Evolutionary conservation across 2,329 filamentous ascomycete species (phyloP).

Genomic region (Sclerotinia borealis): DNA sequence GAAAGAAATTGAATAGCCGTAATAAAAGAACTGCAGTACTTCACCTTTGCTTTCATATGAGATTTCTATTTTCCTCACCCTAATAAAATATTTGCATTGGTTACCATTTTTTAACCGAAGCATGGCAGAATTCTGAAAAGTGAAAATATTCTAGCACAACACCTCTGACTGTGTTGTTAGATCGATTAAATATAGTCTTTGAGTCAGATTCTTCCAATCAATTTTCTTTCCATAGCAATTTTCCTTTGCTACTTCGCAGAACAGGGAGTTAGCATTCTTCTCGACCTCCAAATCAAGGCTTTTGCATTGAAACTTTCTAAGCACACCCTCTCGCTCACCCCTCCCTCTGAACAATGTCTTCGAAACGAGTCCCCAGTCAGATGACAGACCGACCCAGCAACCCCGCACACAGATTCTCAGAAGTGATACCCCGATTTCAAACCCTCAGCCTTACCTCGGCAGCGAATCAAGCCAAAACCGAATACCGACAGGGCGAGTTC

Average conservation of each 20-base stretch:
- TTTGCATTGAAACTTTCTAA: not conserved
- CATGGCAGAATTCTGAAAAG: not conserved
- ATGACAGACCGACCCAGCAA: not conserved
- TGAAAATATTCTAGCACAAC: not conserved
- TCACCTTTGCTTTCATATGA: not conserved
- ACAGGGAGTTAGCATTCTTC: no score
- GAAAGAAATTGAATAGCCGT: not conserved
- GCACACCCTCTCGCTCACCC: not conserved
- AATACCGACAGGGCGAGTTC: not conserved
- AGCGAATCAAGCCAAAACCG: not conserved
- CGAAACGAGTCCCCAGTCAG: not conserved
- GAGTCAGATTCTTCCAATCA: not conserved
- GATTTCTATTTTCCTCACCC: fast-evolving
- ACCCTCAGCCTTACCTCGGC: not conserved
- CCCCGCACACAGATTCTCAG: not conserved
- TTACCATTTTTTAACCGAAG: not conserved
- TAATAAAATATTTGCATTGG: not conserved
- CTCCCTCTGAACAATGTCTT: not conserved
- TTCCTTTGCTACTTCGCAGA: not conserved
- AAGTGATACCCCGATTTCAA: not conserved
- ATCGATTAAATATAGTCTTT: not conserved
- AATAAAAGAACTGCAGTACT: no score
- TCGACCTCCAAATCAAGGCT: not conserved
- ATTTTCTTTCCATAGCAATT: not conserved
- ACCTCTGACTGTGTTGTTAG: not conserved